Base-by-base conservation (phyloP, 805 yeast species). In the Maudiozyma turicensis region DNA sequence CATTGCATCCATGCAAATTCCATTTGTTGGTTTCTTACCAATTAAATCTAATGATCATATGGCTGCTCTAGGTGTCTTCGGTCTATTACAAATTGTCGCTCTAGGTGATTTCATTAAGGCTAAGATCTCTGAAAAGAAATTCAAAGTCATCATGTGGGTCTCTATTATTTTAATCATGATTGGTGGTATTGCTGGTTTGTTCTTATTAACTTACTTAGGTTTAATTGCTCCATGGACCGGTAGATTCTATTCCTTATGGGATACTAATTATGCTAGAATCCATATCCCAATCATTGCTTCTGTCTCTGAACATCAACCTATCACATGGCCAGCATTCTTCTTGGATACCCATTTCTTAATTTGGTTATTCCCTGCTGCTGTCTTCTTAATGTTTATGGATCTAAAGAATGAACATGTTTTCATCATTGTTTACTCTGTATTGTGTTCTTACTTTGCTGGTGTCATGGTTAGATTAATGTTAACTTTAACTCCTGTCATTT, bases 141-240 rank as follows among this genome's bases (percentile, higher is more conserved):
- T 93, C 75, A 80, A 73, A 61, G 74, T 81, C 9, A 78, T 87
- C 43, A 73, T 85, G 70, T 60, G 77, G 26, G 78, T 83, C 20
- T 79, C 88, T 13, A 68, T 85, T 47, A 65, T 69, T 2, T 59
- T 79, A 20, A 73, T 89, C 48, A 72, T 81, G 32, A 63, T 69
- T 13, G 54, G 84, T 32, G 96, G 96, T 50, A 61, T 87, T 41
- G 72, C 73, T 11, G 95, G 84, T 20, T 73, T 93, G 48, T 77
- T 87, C 43, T 79, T 77, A 14, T 81, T 95, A 58, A 93, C 99
- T 14, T 84, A 86, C 52, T 73, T 88, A 48, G 99, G 97, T 4
- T 81, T 84, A 67, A 93, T 95, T 68, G 97, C 98, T 37, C 99
- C 99, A 48, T 93, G 99, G 99, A 89, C 97, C 9, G 99, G 99